Conservation (phyloP, 352 stramenopile species). For the Elongisporangium undulatum region DNA sequence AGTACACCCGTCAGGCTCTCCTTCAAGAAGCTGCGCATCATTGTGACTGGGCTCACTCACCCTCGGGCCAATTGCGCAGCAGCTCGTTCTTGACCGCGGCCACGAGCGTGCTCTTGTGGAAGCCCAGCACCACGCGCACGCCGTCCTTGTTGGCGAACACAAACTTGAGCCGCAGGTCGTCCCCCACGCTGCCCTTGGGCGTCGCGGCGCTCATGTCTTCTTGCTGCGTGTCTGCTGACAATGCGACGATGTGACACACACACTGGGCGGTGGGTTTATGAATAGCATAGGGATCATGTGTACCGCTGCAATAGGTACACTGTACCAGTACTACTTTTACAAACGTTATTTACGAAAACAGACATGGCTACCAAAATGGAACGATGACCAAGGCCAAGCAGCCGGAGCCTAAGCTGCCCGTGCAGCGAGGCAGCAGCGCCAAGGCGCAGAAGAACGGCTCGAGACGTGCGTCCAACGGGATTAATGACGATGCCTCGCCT, state of each 20-base stretch:
- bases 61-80: constrained; percentile 60
- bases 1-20: not conserved
- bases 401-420: not conserved
- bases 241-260: not conserved
- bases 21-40: not conserved
- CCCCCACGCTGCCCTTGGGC: constrained; percentile 29
- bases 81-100: constrained; percentile 61
- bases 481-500: not conserved
- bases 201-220: constrained; percentile 1
- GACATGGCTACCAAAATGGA: not conserved
- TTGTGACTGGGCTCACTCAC: constrained; percentile 15
- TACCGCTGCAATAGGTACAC: not conserved
- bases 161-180: constrained; percentile 74
- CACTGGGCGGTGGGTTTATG: not conserved
- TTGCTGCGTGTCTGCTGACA: not conserved
- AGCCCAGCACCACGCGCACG: constrained; percentile 57
- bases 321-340: too few species aligned
- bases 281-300: not conserved
- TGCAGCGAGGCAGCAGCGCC: not conserved
- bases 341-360: not conserved
- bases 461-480: not conserved
- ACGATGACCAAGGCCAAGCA: not conserved
- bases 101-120: constrained; percentile 41
- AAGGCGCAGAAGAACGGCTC: not conserved
- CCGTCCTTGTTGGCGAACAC: constrained; percentile 84